Base-by-base conservation (phyloP, 371 early-diverging fungal species). In the Mortierella sp. region DNA sequence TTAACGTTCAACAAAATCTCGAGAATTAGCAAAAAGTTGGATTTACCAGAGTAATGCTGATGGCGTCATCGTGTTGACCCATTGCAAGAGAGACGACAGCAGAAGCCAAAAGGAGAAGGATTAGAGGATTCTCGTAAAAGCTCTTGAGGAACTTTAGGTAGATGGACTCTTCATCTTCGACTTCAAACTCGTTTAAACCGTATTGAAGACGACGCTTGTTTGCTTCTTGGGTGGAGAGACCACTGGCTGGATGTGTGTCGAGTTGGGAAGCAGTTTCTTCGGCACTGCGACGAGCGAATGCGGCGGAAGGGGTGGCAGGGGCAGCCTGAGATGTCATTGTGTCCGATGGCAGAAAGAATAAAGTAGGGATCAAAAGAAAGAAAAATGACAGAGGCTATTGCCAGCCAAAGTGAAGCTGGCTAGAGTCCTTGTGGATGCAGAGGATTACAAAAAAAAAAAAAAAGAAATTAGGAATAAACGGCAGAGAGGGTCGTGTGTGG, bases 21-120 rank as follows among this genome's bases (percentile, higher is more conserved):
- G 45, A 18, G 45, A 45, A 45, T 45, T 45, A 18, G 12, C 18
- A 45, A 8, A 51, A 22, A 18, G 24, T 58, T 6, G 35, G 83
- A 70, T 83, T 72, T 85, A 95, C 97, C 90, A 97, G 84, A 0
- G 97, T 92, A 62, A 98, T 97, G 78, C 95, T 95, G 74, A 97
- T 88, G 22, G 98, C 99, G 79, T 98, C 97, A 74, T 97, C 96
- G 73, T 90, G 85, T 78, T 98, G 94, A 12, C 97, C 96, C 87
- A 98, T 89, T 35, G 95, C 71, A 43, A 95, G 72, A 0, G 96
- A 96, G 16, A 98, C 90, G 43, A 87, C 85, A 0, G 99, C 97
- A 0, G 96, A 96, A 12, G 91, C 97, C 54, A 97, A 87, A 60
- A 98, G 89, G 68, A 98, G 86, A 83, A 97, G 83, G 61, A 97